Conservation (phyloP, 1,284 basidiomycete genomes). For the Sporisorium reilianum region DNA sequence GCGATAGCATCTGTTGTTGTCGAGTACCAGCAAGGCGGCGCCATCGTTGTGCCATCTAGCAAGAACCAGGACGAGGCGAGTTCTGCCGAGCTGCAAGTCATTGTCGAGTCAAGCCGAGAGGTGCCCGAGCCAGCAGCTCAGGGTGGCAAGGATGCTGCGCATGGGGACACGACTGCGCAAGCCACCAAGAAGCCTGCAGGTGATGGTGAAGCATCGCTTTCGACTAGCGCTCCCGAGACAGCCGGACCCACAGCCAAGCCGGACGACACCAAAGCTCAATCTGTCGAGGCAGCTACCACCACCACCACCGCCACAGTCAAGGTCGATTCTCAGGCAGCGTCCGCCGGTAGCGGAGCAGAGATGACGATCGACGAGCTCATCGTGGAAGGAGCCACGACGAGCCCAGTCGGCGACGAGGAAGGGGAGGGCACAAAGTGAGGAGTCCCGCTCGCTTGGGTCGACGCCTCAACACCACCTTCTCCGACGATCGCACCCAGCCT, state of each 20-base stretch:
- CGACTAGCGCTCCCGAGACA: neutral
- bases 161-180: neutral
- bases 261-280: neutral
- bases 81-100: too few species aligned
- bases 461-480: neutral
- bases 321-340: constrained; percentile 1
- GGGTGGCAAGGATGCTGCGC: neutral
- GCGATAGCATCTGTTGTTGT: neutral
- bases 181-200: neutral
- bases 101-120: neutral
- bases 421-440: neutral
- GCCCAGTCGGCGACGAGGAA: neutral
- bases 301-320: constrained; percentile 3
- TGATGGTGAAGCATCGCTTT: neutral
- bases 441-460: neutral
- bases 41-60: too few species aligned
- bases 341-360: neutral
- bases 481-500: too few species aligned
- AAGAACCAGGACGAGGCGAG: neutral
- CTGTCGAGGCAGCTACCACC: neutral
- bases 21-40: neutral
- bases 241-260: neutral
- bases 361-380: constrained; percentile 23
- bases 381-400: constrained; percentile 6
- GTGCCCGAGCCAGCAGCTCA: neutral